A percentile compares a stretch with the other conserved stretches of the same genome.
Conservation (phyloP, 257 asterid genomes). For the Asclepias syriaca region DNA sequence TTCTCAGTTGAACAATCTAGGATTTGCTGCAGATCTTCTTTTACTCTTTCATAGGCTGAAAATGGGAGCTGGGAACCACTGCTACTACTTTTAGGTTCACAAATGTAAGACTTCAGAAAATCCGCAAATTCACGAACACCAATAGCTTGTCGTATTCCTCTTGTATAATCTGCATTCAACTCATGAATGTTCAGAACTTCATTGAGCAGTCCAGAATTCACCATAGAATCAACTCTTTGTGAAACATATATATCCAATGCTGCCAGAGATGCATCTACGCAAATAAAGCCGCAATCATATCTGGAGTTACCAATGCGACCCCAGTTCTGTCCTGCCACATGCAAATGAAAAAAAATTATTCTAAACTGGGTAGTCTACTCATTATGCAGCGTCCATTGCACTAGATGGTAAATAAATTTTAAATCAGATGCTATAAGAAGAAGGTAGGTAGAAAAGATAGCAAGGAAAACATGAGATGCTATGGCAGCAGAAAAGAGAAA, state of each 20-base stretch:
- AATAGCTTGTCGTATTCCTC: conserved; percentile 84
- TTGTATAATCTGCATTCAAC: conserved; percentile 65
- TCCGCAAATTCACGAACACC: conserved; percentile 85
- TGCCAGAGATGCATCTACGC: conserved; percentile 80
- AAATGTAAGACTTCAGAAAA: conserved; percentile 39
- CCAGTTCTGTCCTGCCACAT: conserved; percentile 98
- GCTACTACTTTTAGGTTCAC: conserved; percentile 22
- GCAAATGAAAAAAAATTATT: conserved; percentile 30
- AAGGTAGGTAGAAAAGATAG: background rate
- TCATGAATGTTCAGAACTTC: conserved; percentile 67
- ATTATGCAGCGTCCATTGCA: background rate
- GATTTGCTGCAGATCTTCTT: conserved; percentile 27
- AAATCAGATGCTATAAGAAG: background rate
- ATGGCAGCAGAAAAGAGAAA: background rate
- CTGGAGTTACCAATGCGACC: conserved; percentile 70
- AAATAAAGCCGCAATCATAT: conserved; percentile 69
- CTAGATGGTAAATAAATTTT: background rate
- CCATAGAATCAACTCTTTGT: conserved; percentile 77
- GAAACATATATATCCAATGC: conserved; percentile 68
- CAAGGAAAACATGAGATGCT: background rate
- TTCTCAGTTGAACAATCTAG: conserved; percentile 30
- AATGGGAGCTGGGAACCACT: conserved; percentile 9
- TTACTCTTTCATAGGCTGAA: conserved; percentile 22
- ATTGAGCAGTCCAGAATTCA: conserved; percentile 62
- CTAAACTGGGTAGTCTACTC: background rate